Conservation (phyloP, 108 stramenopile genomes). For the Nitzschia sp. region DNA sequence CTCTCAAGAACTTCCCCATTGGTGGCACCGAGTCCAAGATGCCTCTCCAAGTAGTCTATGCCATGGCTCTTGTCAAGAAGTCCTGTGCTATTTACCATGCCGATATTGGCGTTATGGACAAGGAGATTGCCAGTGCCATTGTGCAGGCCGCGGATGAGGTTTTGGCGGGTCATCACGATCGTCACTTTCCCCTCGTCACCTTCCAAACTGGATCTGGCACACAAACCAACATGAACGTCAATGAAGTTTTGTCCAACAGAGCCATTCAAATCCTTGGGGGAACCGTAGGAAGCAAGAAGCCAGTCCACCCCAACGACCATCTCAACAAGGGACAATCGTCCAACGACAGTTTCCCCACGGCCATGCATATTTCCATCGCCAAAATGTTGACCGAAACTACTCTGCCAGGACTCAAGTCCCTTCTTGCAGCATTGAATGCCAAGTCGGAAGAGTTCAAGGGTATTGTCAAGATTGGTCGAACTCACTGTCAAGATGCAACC, state of each 20-base stretch:
- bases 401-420: slow-evolving; percentile 74
- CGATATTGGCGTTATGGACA: slow-evolving; percentile 62
- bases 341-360: slow-evolving; percentile 97
- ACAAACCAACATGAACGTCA: slow-evolving; percentile 99
- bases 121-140: slow-evolving; percentile 74
- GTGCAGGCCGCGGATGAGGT: slow-evolving; percentile 89
- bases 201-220: slow-evolving; percentile 98
- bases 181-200: slow-evolving; percentile 94
- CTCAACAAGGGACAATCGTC: slow-evolving; percentile 95
- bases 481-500: slow-evolving; percentile 98
- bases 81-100: slow-evolving; percentile 88
- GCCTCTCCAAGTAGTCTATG: slow-evolving; percentile 91
- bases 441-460: slow-evolving; percentile 76
- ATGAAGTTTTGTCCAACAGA: slow-evolving; percentile 96
- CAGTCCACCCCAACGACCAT: slow-evolving; percentile 98
- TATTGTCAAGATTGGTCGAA: slow-evolving; percentile 97
- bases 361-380: slow-evolving; percentile 92
- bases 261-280: slow-evolving; percentile 95
- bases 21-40: slow-evolving; percentile 89
- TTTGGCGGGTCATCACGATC: slow-evolving; percentile 86
- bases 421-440: slow-evolving; percentile 64
- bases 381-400: slow-evolving; percentile 66
- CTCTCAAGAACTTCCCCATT: slow-evolving; percentile 93
- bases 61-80: slow-evolving; percentile 91
- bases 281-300: slow-evolving; percentile 81